phyloP scores from a whole-genome alignment of 208 protist genomes.

The Trypanosoma platydactyli region DNA sequence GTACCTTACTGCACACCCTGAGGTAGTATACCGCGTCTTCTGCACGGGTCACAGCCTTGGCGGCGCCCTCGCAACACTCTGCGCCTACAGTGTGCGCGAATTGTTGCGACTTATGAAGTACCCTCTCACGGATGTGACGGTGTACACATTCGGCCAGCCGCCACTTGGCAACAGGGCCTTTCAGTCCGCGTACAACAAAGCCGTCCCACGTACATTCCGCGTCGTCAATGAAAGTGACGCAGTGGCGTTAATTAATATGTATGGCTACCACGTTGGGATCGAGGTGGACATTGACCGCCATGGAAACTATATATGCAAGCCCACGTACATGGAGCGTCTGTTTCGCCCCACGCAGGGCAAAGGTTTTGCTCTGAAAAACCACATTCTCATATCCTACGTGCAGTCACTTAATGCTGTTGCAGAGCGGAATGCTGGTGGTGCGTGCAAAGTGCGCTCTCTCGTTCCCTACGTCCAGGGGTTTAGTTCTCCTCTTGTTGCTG shows the following conservation, averaged over 20 bases:
- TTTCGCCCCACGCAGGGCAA: constrained; percentile 55
- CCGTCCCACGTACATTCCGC: constrained; percentile 73
- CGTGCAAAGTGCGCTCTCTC: constrained; percentile 42
- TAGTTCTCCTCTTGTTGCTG: not conserved
- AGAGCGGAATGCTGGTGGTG: constrained; percentile 22
- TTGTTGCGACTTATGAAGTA: constrained; percentile 56
- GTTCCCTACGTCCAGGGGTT: constrained; percentile 29
- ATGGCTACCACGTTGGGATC: constrained; percentile 69
- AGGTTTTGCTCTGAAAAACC: constrained; percentile 45
- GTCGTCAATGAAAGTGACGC: constrained; percentile 88
- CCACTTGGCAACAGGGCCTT: constrained; percentile 75
- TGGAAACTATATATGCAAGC: constrained; percentile 79
- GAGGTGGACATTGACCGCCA: constrained; percentile 79
- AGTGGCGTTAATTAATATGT: constrained; percentile 59
- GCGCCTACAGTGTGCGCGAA: constrained; percentile 72
- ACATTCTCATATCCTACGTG: constrained; percentile 59
- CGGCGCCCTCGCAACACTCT: constrained; percentile 72
- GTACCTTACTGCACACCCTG: constrained; percentile 31
- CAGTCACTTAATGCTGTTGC: constrained; percentile 69
- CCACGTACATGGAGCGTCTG: constrained; percentile 77
- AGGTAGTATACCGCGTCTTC: constrained; percentile 42
- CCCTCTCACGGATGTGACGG: constrained; percentile 51
- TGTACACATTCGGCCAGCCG: constrained; percentile 86
- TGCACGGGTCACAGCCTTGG: constrained; percentile 84
- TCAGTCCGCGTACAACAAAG: constrained; percentile 68